Base-by-base conservation (phyloP, 768 basidiomycete species). In the Chiua virens region DNA sequence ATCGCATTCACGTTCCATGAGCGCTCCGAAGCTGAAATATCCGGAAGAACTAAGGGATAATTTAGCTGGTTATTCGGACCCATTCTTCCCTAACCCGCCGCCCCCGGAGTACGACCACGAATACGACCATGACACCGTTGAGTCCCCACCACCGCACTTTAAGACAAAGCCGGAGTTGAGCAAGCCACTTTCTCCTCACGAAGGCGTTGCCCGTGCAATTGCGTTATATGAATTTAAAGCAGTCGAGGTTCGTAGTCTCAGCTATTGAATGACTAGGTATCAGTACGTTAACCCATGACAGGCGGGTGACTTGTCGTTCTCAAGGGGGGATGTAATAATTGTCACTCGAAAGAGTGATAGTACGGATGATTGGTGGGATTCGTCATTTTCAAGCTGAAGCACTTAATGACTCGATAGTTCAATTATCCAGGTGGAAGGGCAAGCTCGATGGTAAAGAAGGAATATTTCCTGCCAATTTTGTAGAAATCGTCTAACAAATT, bases 381-480 rank as follows among this genome's bases (percentile, higher is more conserved):
- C 45, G 41, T 25, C 34, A 39, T 6, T 25, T 47, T 47, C 40
- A 36, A 45, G 10, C 52, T 21, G 35, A 22, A n/a, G 8, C 6
- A n/a, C 36, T 37, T 38, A 41, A 30, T 22, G 6, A 47, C 48
- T 30, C 30, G 30, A 30, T 30, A 11, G 10, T 30, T 42, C 20
- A 34, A 34, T 6, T 17, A 34, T 28, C 15, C 51, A 89, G 87
- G 87, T 92, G 89, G 89, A 85, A 76, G 14, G 89, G 89, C n/a
- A 85, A 80, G 62, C 53, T 83, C 2, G 69, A 79, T 20, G 78
- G 77, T 15, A 66, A 75, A 35, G 72, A 80, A 56, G 90, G 90
- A 0, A 79, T 86, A 40, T 92, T 92, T 66, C 89, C 89, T 30
- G 89, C 89, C 15, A 91, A 91, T 65, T 89, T 89, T 59, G 86